Conservation (phyloP, 108 stramenopile species). For the Skeletonema tropicum region DNA sequence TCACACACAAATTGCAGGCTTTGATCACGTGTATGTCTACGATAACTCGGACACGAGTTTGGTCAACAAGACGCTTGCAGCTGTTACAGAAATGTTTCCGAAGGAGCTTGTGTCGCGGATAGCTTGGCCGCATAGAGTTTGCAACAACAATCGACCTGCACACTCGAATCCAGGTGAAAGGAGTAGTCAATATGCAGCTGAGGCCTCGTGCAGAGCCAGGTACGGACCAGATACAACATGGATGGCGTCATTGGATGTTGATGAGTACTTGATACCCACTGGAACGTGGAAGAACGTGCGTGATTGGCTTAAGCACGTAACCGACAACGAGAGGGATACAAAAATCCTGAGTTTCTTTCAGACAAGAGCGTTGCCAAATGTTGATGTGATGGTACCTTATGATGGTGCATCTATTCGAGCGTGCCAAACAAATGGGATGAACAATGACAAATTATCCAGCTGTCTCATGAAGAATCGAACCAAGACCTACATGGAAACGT, state of each 20-base stretch:
- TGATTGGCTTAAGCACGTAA: conserved; percentile 27
- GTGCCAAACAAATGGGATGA: conserved; percentile 11
- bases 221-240: conserved; percentile 75
- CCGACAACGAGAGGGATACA: conserved; percentile 27
- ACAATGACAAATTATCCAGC: not conserved
- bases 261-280: conserved; percentile 79
- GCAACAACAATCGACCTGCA: conserved; percentile 78
- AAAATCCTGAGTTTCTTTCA: conserved; percentile 60
- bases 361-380: conserved; percentile 42
- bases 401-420: conserved; percentile 12
- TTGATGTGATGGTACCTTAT: conserved; percentile 34
- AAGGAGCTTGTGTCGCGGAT: conserved; percentile 53
- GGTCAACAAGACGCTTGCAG: conserved; percentile 27
- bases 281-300: conserved; percentile 38
- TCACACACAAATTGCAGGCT: conserved; percentile 58
- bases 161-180: conserved; percentile 78
- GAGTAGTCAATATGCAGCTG: conserved; percentile 82
- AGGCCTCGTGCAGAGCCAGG: conserved; percentile 70
- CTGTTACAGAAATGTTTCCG: conserved; percentile 42
- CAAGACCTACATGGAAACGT: conserved; percentile 41
- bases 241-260: conserved; percentile 80
- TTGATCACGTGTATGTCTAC: conserved; percentile 86
- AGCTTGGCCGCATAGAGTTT: conserved; percentile 70
- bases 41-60: conserved; percentile 66
- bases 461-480: conserved; percentile 42